Percentiles rank a stretch among this genome's conserved stretches.
These are phyloP conservation scores for Yamadazyma phyllophila DNA, from an alignment of 805 yeast species.

Conservation along the genomic window DNA sequence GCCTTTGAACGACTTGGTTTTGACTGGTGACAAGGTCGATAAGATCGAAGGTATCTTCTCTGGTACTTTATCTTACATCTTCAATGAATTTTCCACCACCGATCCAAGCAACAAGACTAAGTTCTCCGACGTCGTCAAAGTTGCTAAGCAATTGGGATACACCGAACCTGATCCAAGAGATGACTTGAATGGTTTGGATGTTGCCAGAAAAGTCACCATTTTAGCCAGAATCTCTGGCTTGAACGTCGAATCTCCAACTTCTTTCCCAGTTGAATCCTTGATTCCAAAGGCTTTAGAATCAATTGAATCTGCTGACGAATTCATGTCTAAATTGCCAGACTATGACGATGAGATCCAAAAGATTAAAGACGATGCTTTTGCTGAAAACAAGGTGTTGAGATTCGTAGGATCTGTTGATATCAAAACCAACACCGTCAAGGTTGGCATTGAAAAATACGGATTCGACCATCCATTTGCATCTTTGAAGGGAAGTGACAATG, in stretches of 20 bases:
- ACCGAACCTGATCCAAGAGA: constrained; percentile 99
- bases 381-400: constrained; percentile 83
- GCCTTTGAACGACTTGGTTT: constrained; percentile 81
- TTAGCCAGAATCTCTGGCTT: constrained; percentile 91
- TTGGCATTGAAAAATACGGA: constrained; percentile 85
- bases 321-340: constrained; percentile 74
- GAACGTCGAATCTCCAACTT: constrained; percentile 77
- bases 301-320: constrained; percentile 71
- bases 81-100: constrained; percentile 84
- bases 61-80: constrained; percentile 92
- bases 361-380: constrained; percentile 76
- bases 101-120: constrained; percentile 55
- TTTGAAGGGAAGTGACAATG: constrained; percentile 94
- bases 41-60: constrained; percentile 95
- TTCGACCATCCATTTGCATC: constrained; percentile 94
- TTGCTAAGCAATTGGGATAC: constrained; percentile 89
- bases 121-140: constrained; percentile 85
- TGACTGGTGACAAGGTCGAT: constrained; percentile 90
- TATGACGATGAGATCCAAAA: constrained; percentile 78
- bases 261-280: constrained; percentile 92
- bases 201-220: constrained; percentile 97
- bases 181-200: constrained; percentile 96
- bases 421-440: constrained; percentile 64
- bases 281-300: constrained; percentile 85
- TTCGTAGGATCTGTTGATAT: constrained; percentile 91